phyloP scores from a whole-genome alignment of 2,329 filamentous ascomycete species.

The Cladosporium sphaerospermum region DNA sequence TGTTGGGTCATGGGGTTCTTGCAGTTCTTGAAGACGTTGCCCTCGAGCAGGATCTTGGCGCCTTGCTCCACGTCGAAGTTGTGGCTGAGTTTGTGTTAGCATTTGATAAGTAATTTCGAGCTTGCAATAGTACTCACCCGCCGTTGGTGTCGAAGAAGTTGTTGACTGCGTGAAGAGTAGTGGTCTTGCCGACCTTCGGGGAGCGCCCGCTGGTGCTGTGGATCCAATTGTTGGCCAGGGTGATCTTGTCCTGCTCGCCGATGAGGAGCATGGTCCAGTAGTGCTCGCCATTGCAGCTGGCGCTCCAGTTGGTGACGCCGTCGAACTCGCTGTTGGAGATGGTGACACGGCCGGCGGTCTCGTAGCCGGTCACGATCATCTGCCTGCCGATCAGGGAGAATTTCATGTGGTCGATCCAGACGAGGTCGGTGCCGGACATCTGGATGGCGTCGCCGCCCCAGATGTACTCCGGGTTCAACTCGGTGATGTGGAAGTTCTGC shows the following conservation, averaged over 20 bases:
- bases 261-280: constrained; percentile 56
- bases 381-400: constrained; percentile 52
- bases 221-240: constrained; percentile 56
- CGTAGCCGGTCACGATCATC: constrained; percentile 53
- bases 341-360: constrained; percentile 49
- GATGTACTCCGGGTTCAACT: constrained; percentile 34
- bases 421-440: constrained; percentile 29
- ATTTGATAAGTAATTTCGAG: neutral
- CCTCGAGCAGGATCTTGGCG: constrained; percentile 47
- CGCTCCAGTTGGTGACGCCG: constrained; percentile 48
- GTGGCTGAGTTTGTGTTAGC: constrained; percentile 37
- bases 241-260: constrained; percentile 52
- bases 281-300: constrained; percentile 53
- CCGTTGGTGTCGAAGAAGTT: constrained; percentile 54
- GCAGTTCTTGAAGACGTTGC: constrained; percentile 54
- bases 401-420: constrained; percentile 34
- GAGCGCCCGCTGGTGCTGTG: constrained; percentile 52
- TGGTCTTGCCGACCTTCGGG: constrained; percentile 51
- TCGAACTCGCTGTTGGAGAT: constrained; percentile 57
- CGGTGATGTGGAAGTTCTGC: constrained; percentile 36
- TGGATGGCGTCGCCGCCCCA: constrained; percentile 36
- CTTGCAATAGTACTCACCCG: constrained; percentile 21
- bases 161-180: constrained; percentile 56
- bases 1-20: constrained; percentile 33
- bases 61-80: constrained; percentile 46